phyloP scores from a whole-genome alignment of 208 protist genomes.

The Leishmania amazonensis region DNA sequence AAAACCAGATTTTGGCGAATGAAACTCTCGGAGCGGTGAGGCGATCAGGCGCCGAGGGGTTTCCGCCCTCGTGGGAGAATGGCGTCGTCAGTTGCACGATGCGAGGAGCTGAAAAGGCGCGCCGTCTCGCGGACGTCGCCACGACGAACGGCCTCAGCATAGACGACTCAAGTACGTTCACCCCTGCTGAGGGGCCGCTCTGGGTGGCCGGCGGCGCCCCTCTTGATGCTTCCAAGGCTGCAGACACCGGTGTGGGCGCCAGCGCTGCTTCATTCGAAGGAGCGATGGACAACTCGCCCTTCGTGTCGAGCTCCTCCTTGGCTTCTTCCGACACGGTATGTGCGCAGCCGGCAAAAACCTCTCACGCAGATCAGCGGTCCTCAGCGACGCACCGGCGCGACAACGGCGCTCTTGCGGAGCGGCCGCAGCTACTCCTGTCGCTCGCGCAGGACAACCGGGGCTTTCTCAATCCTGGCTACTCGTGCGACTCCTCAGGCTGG shows the following conservation, averaged over 20 bases:
- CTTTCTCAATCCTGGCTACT: slow-evolving; percentile 24
- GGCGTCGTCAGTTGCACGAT: neutral
- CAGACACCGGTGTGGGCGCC: neutral
- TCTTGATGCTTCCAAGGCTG: neutral
- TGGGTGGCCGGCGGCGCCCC: neutral
- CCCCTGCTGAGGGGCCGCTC: neutral
- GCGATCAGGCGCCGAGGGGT: neutral
- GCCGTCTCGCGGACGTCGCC: neutral
- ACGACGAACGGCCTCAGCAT: neutral
- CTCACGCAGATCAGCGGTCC: neutral
- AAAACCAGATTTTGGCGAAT: neutral
- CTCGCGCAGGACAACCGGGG: slow-evolving; percentile 24
- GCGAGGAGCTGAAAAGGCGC: neutral
- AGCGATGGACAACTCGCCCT: neutral
- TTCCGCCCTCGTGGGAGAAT: neutral
- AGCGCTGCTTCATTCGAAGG: neutral
- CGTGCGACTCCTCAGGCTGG: slow-evolving; percentile 1
- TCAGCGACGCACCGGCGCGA: neutral
- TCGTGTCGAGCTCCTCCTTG: slow-evolving; percentile 1
- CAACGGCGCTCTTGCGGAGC: neutral
- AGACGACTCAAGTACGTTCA: neutral
- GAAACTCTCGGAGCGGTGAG: neutral
- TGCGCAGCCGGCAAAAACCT: neutral
- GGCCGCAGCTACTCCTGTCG: neutral
- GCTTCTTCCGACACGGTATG: neutral